phyloP scores from a whole-genome alignment of 345 rosid genomes.

The Corymbia maculata region DNA sequence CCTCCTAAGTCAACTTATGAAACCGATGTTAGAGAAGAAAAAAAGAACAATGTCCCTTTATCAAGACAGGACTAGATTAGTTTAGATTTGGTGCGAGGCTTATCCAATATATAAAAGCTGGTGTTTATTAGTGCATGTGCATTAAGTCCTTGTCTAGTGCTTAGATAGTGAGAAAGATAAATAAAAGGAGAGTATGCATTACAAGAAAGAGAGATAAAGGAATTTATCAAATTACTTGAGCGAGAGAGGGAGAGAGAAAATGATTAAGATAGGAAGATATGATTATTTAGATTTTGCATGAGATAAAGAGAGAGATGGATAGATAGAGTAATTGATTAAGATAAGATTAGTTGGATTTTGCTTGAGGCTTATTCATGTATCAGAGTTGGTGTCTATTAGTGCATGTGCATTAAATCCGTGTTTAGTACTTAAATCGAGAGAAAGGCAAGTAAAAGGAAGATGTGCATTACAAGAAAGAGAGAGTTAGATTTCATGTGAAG shows the following conservation, averaged over 20 bases:
- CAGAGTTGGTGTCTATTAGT: background rate
- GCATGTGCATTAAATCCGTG: background rate
- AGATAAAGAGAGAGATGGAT: background rate
- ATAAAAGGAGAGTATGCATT: background rate
- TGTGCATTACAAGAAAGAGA: background rate
- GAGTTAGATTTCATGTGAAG: background rate
- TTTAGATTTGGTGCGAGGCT: background rate
- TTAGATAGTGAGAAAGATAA: background rate
- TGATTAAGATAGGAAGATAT: background rate
- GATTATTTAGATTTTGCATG: background rate
- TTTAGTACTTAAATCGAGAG: background rate
- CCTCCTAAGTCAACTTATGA: background rate
- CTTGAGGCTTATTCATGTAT: background rate
- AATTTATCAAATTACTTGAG: background rate
- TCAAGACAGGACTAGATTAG: background rate
- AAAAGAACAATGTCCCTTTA: background rate
- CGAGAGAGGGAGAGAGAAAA: background rate
- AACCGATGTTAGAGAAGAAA: background rate
- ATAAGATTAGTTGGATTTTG: background rate
- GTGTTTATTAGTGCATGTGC: background rate
- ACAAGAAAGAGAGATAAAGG: background rate
- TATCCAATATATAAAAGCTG: background rate
- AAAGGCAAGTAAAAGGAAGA: background rate
- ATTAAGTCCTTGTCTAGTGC: background rate
- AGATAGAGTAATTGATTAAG: background rate